Conservation (phyloP, 2,329 filamentous ascomycete genomes). For the Colletotrichum paranaense region DNA sequence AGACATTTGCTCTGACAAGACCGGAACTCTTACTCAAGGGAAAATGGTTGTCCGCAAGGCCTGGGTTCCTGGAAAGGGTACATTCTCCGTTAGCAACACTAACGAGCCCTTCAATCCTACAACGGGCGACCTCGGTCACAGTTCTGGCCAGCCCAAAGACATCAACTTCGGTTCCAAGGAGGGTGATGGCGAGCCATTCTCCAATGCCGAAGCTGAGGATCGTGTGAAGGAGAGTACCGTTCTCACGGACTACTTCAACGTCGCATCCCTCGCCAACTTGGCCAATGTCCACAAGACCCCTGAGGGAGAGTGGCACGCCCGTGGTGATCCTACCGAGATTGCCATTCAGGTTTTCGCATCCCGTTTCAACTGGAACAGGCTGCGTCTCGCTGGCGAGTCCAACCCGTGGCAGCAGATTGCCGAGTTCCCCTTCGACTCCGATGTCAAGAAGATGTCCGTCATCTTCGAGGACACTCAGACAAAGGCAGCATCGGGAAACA, state of each 20-base stretch:
- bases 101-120: constrained; percentile 69
- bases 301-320: constrained; percentile 68
- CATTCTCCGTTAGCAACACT: constrained; percentile 59
- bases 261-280: constrained; percentile 74
- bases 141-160: constrained; percentile 48
- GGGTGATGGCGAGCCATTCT: constrained; percentile 41
- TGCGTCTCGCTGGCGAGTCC: constrained; percentile 60
- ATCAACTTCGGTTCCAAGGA: constrained; percentile 43
- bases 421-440: constrained; percentile 80
- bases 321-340: constrained; percentile 78
- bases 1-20: constrained; percentile 69
- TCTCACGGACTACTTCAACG: constrained; percentile 68
- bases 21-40: constrained; percentile 64
- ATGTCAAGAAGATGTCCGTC: constrained; percentile 82
- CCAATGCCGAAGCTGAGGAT: constrained; percentile 41
- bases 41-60: constrained; percentile 66
- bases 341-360: constrained; percentile 80
- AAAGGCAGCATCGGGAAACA: constrained; percentile 29
- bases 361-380: constrained; percentile 73
- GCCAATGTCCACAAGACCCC: constrained; percentile 69
- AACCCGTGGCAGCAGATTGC: constrained; percentile 68
- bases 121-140: constrained; percentile 57
- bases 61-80: constrained; percentile 61
- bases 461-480: constrained; percentile 63
- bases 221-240: constrained; percentile 49